Percentiles rank a stretch among this genome's conserved stretches.
Conservation (phyloP, 129 eudicot species). For the Artemisia tridentata region DNA sequence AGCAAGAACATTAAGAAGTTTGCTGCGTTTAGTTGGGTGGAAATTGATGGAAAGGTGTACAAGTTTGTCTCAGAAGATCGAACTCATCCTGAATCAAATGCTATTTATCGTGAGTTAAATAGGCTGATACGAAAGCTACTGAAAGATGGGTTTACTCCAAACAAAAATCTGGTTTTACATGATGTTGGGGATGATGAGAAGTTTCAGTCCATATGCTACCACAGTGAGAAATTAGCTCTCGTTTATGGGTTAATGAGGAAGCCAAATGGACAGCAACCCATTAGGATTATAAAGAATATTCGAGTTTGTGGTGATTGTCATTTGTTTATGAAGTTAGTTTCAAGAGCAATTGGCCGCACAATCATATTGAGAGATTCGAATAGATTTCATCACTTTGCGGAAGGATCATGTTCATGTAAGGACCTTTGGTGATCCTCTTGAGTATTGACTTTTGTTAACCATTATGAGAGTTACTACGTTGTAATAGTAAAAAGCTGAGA, state of each 20-base stretch:
- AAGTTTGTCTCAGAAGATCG: constrained; percentile 54
- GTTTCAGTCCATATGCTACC: constrained; percentile 42
- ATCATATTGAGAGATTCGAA: constrained; percentile 55
- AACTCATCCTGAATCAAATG: constrained; percentile 43
- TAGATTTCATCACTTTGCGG: constrained; percentile 48
- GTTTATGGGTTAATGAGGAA: constrained; percentile 44
- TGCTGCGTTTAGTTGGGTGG: constrained; percentile 56
- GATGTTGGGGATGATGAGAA: constrained; percentile 53
- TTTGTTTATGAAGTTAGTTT: constrained; percentile 50
- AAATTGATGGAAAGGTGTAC: constrained; percentile 41
- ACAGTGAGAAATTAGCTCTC: constrained; percentile 54
- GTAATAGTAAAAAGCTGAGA: no score
- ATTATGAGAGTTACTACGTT: not conserved
- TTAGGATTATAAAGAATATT: constrained; percentile 49
- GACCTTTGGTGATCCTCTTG: constrained; percentile 42
- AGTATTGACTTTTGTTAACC: constrained; percentile 22
- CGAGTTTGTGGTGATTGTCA: constrained; percentile 53
- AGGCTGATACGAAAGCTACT: constrained; percentile 29
- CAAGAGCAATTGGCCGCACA: constrained; percentile 31
- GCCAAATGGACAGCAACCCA: constrained; percentile 30
- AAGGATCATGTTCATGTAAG: constrained; percentile 50
- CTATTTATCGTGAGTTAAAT: constrained; percentile 36
- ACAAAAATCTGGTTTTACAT: constrained; percentile 43
- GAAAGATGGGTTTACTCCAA: constrained; percentile 38
- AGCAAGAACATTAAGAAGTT: constrained; percentile 43